Percentiles rank a stretch among this genome's conserved stretches.
Evolutionary conservation across 768 basidiomycete species (phyloP).

Genomic region (Lactarius hengduanensis): DNA sequence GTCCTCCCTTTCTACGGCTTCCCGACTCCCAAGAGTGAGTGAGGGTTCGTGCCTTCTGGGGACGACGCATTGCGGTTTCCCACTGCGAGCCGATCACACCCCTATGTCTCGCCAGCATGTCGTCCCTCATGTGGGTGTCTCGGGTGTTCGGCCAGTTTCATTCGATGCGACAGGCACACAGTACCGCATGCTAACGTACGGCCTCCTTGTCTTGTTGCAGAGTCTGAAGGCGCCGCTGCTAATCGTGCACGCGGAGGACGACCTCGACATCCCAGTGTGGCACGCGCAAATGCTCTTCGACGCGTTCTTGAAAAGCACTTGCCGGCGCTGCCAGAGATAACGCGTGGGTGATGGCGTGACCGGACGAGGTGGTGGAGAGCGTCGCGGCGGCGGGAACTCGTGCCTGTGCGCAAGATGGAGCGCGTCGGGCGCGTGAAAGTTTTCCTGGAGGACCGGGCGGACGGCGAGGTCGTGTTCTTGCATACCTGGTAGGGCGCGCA

Average conservation of each 20-base stretch:
- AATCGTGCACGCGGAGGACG: slow-evolving; percentile 72
- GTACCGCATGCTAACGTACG: not conserved
- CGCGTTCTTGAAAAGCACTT: slow-evolving; percentile 59
- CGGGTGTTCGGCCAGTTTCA: not conserved
- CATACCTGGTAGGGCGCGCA: slow-evolving; percentile 61
- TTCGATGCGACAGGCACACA: not conserved
- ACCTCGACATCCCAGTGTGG: slow-evolving; percentile 66
- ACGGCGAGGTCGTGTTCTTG: slow-evolving; percentile 51
- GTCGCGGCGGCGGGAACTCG: slow-evolving; percentile 40
- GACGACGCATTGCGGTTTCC: not conserved
- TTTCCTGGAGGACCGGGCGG: slow-evolving; percentile 43
- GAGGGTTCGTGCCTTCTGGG: no score
- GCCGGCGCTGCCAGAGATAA: slow-evolving; percentile 41
- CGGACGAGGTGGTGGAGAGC: slow-evolving; percentile 45
- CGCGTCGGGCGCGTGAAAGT: slow-evolving; percentile 53
- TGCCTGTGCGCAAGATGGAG: slow-evolving; percentile 39
- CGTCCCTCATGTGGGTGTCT: not conserved
- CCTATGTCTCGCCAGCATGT: not conserved
- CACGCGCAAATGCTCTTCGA: slow-evolving; percentile 72
- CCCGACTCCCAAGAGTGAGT: not conserved
- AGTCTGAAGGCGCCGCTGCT: slow-evolving; percentile 65
- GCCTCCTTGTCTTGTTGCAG: slow-evolving; percentile 37
- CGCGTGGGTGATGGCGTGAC: slow-evolving; percentile 28
- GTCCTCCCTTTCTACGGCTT: not conserved
- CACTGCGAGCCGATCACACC: no score